Percentiles rank a stretch among this genome's conserved stretches.
Evolutionary conservation across 2,329 filamentous ascomycete species (phyloP).

Genomic region (Fusarium pseudonygamai): DNA sequence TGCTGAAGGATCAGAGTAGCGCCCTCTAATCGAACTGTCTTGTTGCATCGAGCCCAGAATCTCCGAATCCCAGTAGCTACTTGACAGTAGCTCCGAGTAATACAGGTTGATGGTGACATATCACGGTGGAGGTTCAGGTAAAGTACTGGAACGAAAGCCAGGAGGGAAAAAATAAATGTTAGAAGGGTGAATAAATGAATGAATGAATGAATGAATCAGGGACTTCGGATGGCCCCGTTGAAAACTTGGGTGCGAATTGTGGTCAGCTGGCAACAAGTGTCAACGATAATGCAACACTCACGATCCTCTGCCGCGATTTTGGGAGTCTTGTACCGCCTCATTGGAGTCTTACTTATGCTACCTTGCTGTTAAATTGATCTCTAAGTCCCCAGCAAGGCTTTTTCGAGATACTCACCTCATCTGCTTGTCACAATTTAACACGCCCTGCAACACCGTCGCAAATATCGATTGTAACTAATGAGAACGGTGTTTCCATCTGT

Average conservation of each 20-base stretch:
- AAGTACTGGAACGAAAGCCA: not conserved
- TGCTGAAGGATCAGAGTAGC: slow-evolving; percentile 39
- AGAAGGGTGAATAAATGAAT: not conserved
- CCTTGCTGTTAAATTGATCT: not conserved
- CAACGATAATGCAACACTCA: not conserved
- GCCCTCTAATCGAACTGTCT: slow-evolving; percentile 25
- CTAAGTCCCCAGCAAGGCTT: not conserved
- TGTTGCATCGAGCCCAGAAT: slow-evolving; percentile 30
- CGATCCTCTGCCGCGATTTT: not conserved
- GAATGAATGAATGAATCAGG: not conserved
- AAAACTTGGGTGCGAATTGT: not conserved
- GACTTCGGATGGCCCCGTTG: not conserved
- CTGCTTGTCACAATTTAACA: not conserved
- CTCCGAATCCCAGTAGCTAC: slow-evolving; percentile 15
- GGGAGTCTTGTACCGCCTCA: no score
- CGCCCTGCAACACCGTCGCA: not conserved
- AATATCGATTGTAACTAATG: not conserved
- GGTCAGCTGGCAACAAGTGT: slow-evolving; percentile 13
- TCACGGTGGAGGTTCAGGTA: not conserved
- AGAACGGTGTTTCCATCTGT: slow-evolving; percentile 46
- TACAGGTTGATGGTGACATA: not conserved
- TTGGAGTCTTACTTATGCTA: not conserved
- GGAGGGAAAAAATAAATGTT: not conserved
- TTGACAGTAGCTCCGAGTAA: not conserved
- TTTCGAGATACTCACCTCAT: not conserved